phyloP scores from a whole-genome alignment of 371 early-diverging fungal genomes.

The Mortierella sp. region DNA sequence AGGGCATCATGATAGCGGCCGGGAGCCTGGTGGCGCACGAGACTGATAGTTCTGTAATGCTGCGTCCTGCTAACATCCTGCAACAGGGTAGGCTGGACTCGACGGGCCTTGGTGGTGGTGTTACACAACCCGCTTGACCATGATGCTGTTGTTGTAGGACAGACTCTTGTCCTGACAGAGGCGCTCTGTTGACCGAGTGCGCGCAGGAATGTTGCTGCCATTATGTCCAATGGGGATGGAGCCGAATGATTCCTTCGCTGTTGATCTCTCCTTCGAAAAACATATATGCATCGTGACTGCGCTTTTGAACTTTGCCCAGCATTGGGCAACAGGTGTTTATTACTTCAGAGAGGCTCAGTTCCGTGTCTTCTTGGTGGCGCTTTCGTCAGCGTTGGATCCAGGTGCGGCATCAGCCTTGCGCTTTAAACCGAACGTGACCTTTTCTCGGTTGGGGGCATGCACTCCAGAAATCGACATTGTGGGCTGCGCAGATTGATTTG shows the following conservation, averaged over 20 bases:
- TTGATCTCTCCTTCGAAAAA: conserved; percentile 6
- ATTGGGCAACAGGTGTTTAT: not conserved
- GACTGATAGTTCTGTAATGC: not conserved
- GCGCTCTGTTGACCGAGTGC: not conserved
- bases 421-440: conserved; percentile 57
- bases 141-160: not conserved
- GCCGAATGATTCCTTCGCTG: not conserved
- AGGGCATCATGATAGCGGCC: not conserved
- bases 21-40: not conserved
- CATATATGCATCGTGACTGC: not conserved
- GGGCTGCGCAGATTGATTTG: conserved; percentile 28
- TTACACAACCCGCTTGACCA: not conserved
- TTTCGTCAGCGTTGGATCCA: conserved; percentile 36
- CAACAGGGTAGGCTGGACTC: not conserved
- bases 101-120: not conserved
- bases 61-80: not conserved
- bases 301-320: not conserved
- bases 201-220: conserved; percentile 1
- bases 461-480: conserved; percentile 50
- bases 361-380: conserved; percentile 32
- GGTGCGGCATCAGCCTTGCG: conserved; percentile 51
- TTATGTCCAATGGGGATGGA: not conserved
- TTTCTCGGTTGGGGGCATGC: conserved; percentile 57
- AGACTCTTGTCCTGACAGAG: not conserved
- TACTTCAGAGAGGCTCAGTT: not conserved